Evolutionary conservation across 1,284 basidiomycete species (phyloP), one percentile per base, ranked within the genome.

Genomic region (Rhodotorula glutinis): DNA sequence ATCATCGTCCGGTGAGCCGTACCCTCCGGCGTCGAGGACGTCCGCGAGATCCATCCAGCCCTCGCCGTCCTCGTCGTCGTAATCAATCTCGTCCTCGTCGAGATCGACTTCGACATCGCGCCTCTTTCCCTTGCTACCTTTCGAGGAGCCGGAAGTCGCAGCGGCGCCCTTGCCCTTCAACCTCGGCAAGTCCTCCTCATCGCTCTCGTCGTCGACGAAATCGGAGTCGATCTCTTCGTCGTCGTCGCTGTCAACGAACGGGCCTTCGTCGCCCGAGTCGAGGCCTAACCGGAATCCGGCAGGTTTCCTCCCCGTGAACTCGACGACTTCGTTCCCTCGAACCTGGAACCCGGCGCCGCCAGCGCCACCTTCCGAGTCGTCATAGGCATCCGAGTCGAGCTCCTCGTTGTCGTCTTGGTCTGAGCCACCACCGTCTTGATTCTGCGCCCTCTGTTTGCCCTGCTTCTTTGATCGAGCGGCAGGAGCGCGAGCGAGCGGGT

Each of bases 31-130:
- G 2, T 81, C 71, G 49, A 76, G 60, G 46, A 82, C 82, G 49
- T 88, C 85, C 0, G 86, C 86, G 8, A 83, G 81, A 43, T 83
- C 81, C 65, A 85, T 82, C 30, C 75, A 77, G 29, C 81, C 79
- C 25, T 79, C 78, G 5, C 82, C 81, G 23, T 83, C 76, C 19
- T 79, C 79, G 41, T 77, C 78, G 46, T 69, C 69, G 23, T 56
- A 63, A 38, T 73, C 73, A 5, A 76, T 75, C 25, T 75, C 73
- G 30, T 78, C 77, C 41, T 78, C 81, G 7, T 81, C 71, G 17
- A 76, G 63, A 30, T 76, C 69, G 38, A 76, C 70, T 14, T 71
- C 67, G 44, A n/a, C n/a, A 10, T 25, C 23, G 13, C 53, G 64
- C 16, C 44, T 19, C 58, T 70, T 60, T 38, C 41, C 44, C 53